phyloP scores from a whole-genome alignment of 345 rosid genomes.

The Orychophragmus violaceus region DNA sequence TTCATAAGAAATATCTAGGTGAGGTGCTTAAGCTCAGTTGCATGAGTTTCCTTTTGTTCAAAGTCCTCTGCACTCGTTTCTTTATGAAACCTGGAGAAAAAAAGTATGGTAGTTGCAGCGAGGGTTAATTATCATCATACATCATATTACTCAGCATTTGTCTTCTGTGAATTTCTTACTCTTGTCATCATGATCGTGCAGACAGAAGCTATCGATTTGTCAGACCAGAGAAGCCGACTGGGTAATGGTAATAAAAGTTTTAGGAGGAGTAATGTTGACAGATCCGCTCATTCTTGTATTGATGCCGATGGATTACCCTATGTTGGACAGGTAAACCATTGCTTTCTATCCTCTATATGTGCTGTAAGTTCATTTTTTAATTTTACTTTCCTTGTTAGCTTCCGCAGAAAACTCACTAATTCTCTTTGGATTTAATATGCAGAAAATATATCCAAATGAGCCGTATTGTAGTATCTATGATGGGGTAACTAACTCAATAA shows the following conservation, averaged over 20 bases:
- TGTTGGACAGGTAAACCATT: slow-evolving; percentile 73
- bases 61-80: background rate
- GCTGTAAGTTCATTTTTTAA: background rate
- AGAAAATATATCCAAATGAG: slow-evolving; percentile 64
- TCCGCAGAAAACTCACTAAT: background rate
- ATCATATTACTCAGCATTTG: background rate
- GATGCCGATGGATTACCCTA: slow-evolving; percentile 93
- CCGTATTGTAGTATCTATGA: slow-evolving; percentile 68
- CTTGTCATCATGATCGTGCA: slow-evolving; percentile 29
- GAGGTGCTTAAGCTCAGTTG: background rate
- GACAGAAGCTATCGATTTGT: slow-evolving; percentile 84
- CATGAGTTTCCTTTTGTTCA: background rate
- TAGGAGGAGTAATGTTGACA: slow-evolving; percentile 50
- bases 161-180: background rate
- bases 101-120: background rate
- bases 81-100: background rate
- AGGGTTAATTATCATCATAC: background rate
- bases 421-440: slow-evolving; percentile 19
- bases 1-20: background rate
- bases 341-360: background rate
- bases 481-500: slow-evolving; percentile 39
- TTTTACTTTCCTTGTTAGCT: background rate
- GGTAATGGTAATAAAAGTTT: slow-evolving; percentile 43
- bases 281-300: slow-evolving; percentile 43
- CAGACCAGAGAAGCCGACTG: slow-evolving; percentile 49